phyloP scores from a whole-genome alignment of 164 flowering plant genomes.

The Vitis labrusca region DNA sequence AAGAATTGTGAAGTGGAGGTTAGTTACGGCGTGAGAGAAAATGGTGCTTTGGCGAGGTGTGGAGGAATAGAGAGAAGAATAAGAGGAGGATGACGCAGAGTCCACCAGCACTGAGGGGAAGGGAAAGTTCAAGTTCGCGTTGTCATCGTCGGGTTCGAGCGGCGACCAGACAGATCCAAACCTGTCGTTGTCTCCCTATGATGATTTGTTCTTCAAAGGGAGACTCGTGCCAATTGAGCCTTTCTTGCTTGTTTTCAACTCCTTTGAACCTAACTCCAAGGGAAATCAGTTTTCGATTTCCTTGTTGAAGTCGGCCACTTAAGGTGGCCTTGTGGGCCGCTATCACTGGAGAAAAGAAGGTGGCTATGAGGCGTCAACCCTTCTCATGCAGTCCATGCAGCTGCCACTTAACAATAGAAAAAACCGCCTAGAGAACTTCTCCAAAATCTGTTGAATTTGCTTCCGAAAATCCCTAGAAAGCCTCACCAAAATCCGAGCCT shows the following conservation, averaged over 20 bases:
- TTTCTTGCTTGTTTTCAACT: slow-evolving; percentile 8
- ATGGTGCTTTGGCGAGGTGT: not conserved
- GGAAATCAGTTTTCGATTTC: not conserved
- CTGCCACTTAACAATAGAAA: too few species aligned
- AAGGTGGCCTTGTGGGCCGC: not conserved
- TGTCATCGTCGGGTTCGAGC: slow-evolving; percentile 25
- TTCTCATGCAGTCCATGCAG: too few species aligned
- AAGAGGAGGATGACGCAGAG: slow-evolving; percentile 13
- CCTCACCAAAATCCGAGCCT: too few species aligned
- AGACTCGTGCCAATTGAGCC: slow-evolving; percentile 54
- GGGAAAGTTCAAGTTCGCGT: slow-evolving; percentile 52
- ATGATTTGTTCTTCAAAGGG: slow-evolving; percentile 75
- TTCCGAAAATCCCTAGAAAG: too few species aligned
- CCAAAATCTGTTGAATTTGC: too few species aligned
- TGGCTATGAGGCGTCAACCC: too few species aligned
- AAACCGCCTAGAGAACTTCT: too few species aligned
- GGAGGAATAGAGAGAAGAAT: slow-evolving; percentile 14
- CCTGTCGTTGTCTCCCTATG: slow-evolving; percentile 51
- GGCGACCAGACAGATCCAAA: slow-evolving; percentile 30
- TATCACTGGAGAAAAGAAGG: too few species aligned
- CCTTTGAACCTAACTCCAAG: slow-evolving; percentile 31
- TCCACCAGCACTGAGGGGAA: slow-evolving; percentile 17
- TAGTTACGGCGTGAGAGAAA: slow-evolving; percentile 18
- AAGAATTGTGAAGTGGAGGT: not conserved
- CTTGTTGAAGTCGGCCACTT: too few species aligned